A percentile compares a stretch with the other conserved stretches of the same genome.
Conservation (phyloP, 2,329 filamentous ascomycete genomes). For the Calonectria pteridis region DNA sequence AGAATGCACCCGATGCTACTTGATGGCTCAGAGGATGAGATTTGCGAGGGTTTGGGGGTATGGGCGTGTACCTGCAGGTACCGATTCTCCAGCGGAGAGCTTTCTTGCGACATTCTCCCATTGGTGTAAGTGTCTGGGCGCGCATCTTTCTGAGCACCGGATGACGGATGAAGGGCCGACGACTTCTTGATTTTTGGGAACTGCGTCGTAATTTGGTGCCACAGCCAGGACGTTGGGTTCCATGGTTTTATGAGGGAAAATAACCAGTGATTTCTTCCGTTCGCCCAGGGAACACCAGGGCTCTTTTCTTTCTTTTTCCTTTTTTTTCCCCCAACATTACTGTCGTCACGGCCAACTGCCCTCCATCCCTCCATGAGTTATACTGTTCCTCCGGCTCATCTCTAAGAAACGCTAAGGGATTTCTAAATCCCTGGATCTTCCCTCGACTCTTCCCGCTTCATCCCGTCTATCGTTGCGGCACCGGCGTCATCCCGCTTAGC, state of each 20-base stretch:
- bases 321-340: background rate
- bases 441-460: background rate
- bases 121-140: conserved; percentile 35
- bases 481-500: conserved; percentile 18
- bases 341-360: background rate
- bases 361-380: background rate
- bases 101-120: background rate
- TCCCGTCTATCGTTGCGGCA: conserved; percentile 1
- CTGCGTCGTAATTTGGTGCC: background rate
- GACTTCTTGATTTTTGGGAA: background rate
- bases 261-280: background rate
- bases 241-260: background rate
- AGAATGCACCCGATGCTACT: background rate
- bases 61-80: conserved; percentile 23
- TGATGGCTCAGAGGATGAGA: background rate
- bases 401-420: conserved; percentile 1
- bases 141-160: background rate
- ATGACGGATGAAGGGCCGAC: background rate
- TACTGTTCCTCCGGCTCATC: background rate
- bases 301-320: background rate
- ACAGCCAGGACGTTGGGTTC: background rate
- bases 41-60: background rate
- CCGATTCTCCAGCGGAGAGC: background rate
- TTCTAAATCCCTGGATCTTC: background rate
- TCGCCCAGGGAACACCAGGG: background rate